Percentiles rank a stretch among this genome's conserved stretches.
Conservation (phyloP, 345 rosid genomes). For the Clarkia xantiana region DNA sequence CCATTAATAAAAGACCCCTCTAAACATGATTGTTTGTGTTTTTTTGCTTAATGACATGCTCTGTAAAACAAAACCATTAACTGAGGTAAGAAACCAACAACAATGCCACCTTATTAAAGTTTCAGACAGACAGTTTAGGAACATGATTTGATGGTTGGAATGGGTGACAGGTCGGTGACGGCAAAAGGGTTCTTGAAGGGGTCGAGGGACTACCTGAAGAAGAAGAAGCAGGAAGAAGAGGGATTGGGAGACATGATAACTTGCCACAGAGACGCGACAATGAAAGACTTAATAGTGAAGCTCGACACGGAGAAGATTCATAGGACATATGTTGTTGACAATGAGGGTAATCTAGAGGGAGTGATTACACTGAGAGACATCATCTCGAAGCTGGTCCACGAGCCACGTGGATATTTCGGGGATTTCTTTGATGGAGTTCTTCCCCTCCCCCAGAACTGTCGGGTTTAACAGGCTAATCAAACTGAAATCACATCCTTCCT, state of each 20-base stretch:
- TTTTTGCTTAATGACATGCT: no score
- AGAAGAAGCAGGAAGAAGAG: conserved; percentile 39
- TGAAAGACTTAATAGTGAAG: conserved; percentile 62
- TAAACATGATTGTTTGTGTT: no score
- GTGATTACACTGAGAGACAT: conserved; percentile 85
- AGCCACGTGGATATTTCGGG: conserved; percentile 93
- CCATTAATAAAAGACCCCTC: no score
- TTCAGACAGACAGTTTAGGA: no score
- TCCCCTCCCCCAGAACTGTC: conserved; percentile 58
- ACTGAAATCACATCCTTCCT: conserved; percentile 4
- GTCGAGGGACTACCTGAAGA: conserved; percentile 45
- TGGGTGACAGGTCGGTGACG: conserved; percentile 54
- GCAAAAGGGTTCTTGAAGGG: conserved; percentile 65
- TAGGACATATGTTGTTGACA: conserved; percentile 70
- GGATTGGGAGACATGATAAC: conserved; percentile 52
- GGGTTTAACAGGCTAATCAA: conserved; percentile 32
- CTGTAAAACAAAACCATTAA: no score
- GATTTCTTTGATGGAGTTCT: conserved; percentile 89
- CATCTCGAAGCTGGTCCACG: conserved; percentile 78
- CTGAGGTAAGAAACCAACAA: no score
- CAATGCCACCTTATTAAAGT: no score
- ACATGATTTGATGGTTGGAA: no score
- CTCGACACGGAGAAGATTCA: conserved; percentile 62
- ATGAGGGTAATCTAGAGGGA: conserved; percentile 74
- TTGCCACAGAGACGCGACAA: conserved; percentile 43